Base-by-base conservation (phyloP, 257 asterid genomes). In the Sherardia arvensis region DNA sequence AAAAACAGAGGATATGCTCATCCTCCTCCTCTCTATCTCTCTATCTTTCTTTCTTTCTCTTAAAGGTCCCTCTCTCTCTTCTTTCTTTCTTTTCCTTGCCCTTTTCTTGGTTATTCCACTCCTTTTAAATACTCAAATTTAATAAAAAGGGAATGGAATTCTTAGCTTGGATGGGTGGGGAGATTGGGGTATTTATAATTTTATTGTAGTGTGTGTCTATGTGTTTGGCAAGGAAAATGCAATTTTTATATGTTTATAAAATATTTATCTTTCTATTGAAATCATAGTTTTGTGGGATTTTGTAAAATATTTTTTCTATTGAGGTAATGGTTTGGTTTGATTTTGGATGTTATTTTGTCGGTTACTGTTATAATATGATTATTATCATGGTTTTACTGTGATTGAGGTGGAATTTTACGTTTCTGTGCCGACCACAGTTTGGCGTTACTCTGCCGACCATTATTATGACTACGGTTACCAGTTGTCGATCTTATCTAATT, bases 1-100 rank as follows among this genome's bases (percentile, higher is more conserved):
- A 81, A 80, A 77, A 79, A 82, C 80, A 79, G 86, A 79, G 82
- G 84, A 78, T 82, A 62, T 73, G 83, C 75, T 79, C 84, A 84
- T 84, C 85, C 82, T 80, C 85, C 82, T 80, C 83, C 61, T 65
- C 80, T 68, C 78, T 61, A 75, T 69, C 74, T 72, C 72, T 73
- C 79, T 72, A 63, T 74, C 76, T 71, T 70, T 59, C 76, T 71
- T 70, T 59, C 76, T 66, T 73, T 72, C 72, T 73, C 81, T 72
- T 77, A 81, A 76, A 77, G 81, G 81, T 73, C 80, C 79, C 82
- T 76, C 81, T 70, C 81, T 70, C 73, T 69, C 67, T 55, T 38
- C 47, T n/a, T 49, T 38, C 47, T 38, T 38, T 38, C 47, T 38
- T 38, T n/a, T 75, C 67, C 60, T 76, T 72, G 66, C 74, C 65